Conservation (phyloP, 2,329 filamentous ascomycete species). For the Ophiosphaerella narmari region DNA sequence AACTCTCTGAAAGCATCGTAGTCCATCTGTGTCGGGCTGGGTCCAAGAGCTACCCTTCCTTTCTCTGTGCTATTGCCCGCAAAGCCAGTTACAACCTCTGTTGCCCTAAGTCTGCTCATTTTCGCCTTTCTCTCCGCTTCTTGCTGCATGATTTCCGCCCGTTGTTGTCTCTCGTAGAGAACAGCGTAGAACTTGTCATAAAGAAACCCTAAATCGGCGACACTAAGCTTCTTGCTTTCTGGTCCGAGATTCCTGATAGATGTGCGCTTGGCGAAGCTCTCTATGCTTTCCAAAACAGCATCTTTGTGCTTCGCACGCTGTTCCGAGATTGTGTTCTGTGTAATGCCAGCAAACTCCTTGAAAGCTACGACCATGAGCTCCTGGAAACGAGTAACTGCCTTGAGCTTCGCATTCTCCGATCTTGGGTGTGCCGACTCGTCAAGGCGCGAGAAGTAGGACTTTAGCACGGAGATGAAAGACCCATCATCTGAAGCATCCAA, state of each 20-base stretch:
- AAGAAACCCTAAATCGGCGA: constrained; percentile 83
- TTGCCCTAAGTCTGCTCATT: constrained; percentile 61
- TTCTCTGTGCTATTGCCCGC: constrained; percentile 68
- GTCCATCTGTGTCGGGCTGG: constrained; percentile 92
- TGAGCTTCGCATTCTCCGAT: constrained; percentile 91
- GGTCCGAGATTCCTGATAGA: constrained; percentile 94
- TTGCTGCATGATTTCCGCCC: constrained; percentile 71
- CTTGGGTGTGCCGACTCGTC: constrained; percentile 96
- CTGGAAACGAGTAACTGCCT: constrained; percentile 93
- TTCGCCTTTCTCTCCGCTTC: constrained; percentile 71
- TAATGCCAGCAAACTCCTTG: constrained; percentile 96
- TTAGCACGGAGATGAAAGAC: constrained; percentile 93
- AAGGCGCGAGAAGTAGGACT: constrained; percentile 88
- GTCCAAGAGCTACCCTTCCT: constrained; percentile 83
- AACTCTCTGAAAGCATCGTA: constrained; percentile 97
- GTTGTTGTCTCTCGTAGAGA: constrained; percentile 87
- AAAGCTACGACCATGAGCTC: constrained; percentile 99
- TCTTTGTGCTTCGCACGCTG: constrained; percentile 91
- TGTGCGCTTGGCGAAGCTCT: constrained; percentile 95
- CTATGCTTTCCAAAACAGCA: constrained; percentile 91
- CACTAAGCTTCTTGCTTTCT: constrained; percentile 87
- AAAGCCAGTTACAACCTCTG: constrained; percentile 55
- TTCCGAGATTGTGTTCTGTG: constrained; percentile 88
- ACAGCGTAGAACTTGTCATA: constrained; percentile 95
- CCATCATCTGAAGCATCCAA: constrained; percentile 93